phyloP scores from a whole-genome alignment of 108 stramenopile species.

The Fragilariopsis cylindrus region DNA sequence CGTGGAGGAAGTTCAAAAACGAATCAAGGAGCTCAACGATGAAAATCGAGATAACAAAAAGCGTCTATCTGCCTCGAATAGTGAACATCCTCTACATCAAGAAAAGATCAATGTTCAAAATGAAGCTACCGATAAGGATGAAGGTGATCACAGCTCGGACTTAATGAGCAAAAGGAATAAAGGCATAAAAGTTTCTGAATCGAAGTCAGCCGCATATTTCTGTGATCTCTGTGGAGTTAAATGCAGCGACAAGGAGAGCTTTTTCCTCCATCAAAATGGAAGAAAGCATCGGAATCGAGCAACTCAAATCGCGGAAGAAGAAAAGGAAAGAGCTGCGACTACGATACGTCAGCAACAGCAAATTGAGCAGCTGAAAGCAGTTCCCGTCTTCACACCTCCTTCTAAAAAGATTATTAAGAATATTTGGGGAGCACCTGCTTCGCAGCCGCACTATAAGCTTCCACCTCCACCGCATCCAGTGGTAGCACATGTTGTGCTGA shows the following conservation, averaged over 20 bases:
- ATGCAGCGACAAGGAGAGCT: conserved; percentile 68
- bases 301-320: conserved; percentile 57
- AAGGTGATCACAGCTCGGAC: not conserved
- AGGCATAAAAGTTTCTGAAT: not conserved
- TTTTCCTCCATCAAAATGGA: conserved; percentile 70
- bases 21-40: conserved; percentile 24
- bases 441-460: conserved; percentile 39
- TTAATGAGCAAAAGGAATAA: not conserved
- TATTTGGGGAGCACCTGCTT: conserved; percentile 28
- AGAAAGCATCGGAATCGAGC: conserved; percentile 82
- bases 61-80: not conserved
- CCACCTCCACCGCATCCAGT: conserved; percentile 44
- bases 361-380: conserved; percentile 22
- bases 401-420: conserved; percentile 16
- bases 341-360: conserved; percentile 51
- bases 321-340: conserved; percentile 56
- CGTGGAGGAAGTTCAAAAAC: conserved; percentile 38
- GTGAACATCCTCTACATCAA: not conserved
- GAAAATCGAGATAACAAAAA: not conserved
- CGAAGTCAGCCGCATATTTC: conserved; percentile 8
- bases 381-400: conserved; percentile 4
- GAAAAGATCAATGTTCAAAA: not conserved
- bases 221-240: conserved; percentile 65
- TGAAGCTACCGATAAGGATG: not conserved
- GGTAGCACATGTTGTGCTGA: conserved; percentile 21